These are phyloP conservation scores for Eucalyptus polyanthemos DNA, from an alignment of 345 rosid species.

Conservation along the genomic window DNA sequence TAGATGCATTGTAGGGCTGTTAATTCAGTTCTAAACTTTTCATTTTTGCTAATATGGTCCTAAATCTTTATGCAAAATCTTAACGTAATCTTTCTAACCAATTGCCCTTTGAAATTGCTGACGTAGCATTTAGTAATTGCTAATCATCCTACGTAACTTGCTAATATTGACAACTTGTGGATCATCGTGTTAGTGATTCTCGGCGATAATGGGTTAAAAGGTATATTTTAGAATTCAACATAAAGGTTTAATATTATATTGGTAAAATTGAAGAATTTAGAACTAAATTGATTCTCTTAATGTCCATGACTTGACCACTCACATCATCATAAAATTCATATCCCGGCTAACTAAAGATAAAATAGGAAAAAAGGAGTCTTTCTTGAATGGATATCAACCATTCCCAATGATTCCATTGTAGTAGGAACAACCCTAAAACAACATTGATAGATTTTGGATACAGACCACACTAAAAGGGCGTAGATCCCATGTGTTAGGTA, in stretches of 20 bases:
- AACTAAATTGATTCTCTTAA: not conserved
- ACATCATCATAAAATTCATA: not conserved
- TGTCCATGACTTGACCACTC: not conserved
- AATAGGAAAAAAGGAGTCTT: not conserved
- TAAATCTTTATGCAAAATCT: not conserved
- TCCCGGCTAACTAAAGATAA: not conserved
- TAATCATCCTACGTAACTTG: rapidly evolving
- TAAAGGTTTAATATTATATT: not conserved
- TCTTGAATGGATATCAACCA: not conserved
- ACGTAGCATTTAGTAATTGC: not conserved
- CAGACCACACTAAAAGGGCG: not conserved
- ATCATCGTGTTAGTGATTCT: not conserved
- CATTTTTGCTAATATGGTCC: rapidly evolving
- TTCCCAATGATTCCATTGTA: not conserved
- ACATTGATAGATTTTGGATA: not conserved
- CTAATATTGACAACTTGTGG: not conserved
- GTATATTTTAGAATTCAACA: not conserved
- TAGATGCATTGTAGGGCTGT: not conserved
- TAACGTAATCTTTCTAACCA: rapidly evolving
- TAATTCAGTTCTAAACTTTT: not conserved
- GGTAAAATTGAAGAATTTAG: not conserved
- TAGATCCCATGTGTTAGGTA: not conserved
- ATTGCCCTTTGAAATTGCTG: not conserved
- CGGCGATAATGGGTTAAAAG: rapidly evolving
- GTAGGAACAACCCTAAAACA: not conserved